Base-by-base conservation (phyloP, 495 filamentous ascomycete species). In the Penicillium diatomitis region DNA sequence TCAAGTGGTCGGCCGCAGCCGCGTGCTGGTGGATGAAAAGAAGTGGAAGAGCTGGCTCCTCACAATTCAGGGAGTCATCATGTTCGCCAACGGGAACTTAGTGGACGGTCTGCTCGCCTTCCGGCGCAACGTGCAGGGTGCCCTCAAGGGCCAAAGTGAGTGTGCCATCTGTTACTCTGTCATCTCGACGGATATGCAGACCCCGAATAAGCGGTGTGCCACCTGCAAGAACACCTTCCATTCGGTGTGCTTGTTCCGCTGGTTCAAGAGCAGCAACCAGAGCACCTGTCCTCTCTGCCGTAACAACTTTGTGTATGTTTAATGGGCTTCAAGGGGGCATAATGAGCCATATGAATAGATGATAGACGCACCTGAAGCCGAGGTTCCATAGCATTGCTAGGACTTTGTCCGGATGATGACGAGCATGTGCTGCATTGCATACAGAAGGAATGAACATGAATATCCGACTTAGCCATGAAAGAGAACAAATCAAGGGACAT, bases 161-260 rank as follows among this genome's bases (percentile, higher is more conserved):
- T 99, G 92, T 60, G 87, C 92, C 4, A 97, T 97, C 61, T 98
- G 92, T 71, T 97, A 96, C 68, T 88, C 83, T 40, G 89, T 97
- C 55, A 85, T 98, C 46, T 84, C 86, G 30, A 81, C 77, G 10
- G 90, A 95, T 62, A 87, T 86, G 73, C 83, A 84, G 66, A 78
- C 94, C 54, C 92, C 94, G 1, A 90, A 86, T 60, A 96, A 96
- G 69, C 75, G 81, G 41, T 99, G 94, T 69, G 75, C 77, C 43
- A 97, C 92, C 4, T 99, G 94, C 75, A 90, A 89, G 72, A 88
- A 99, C 68, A 70, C 84, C 46, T 99, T 96, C 71, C 94, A 99
- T 68, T 78, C 82, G 4, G 75, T 79, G 5, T 98, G 91, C 70
- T 68, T 98, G 64, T 91, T 84, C 72, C 88, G 88, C 64, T 98